A percentile compares a stretch with the other conserved stretches of the same genome.
phyloP scores from a whole-genome alignment of 1,284 basidiomycete species.

The Heterobasidion occidentale region DNA sequence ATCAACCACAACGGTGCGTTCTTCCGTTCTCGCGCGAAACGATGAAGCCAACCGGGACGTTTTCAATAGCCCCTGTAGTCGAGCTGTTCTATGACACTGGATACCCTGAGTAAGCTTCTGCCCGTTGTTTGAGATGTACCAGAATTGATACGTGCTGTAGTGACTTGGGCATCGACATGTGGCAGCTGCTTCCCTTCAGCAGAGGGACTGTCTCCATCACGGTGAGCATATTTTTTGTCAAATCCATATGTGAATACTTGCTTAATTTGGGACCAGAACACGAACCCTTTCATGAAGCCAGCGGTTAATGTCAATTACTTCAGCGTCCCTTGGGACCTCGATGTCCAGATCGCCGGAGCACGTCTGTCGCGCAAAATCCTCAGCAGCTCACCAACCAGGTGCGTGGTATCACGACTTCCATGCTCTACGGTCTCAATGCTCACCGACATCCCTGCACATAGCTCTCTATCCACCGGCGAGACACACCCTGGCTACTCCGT shows the following conservation, averaged over 20 bases:
- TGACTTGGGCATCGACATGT: conserved; percentile 38
- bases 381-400: conserved; percentile 25
- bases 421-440: not conserved
- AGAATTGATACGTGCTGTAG: conserved; percentile 14
- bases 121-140: not conserved
- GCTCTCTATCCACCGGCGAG: conserved; percentile 23
- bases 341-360: conserved; percentile 39
- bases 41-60: not conserved
- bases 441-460: not conserved
- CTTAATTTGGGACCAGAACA: conserved; percentile 21
- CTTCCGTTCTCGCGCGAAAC: not conserved
- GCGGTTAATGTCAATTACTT: conserved; percentile 42
- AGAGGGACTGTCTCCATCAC: conserved; percentile 40
- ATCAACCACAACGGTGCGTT: conserved; percentile 34
- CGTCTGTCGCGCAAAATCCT: conserved; percentile 38
- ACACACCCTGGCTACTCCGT: conserved; percentile 25
- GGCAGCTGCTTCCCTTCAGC: conserved; percentile 48
- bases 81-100: conserved; percentile 24
- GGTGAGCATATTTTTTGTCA: conserved; percentile 18
- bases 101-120: conserved; percentile 2
- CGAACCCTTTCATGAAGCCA: conserved; percentile 37
- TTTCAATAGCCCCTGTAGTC: conserved; percentile 33
- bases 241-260: no score
- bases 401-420: not conserved
- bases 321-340: conserved; percentile 36